Base-by-base conservation (phyloP, 768 basidiomycete genomes). In the Nidula microcarpa region DNA sequence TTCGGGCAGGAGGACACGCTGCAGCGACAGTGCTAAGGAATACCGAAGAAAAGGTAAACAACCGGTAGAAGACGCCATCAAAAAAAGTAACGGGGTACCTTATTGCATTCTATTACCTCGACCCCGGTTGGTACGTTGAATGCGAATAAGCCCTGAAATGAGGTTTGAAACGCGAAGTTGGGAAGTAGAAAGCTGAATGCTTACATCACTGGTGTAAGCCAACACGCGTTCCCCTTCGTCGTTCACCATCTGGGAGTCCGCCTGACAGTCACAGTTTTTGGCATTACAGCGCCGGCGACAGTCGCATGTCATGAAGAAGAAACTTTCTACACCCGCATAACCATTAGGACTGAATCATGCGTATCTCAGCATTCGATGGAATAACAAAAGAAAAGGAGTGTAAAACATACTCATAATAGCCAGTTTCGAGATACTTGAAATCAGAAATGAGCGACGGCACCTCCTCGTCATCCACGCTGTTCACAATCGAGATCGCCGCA, bases 41-140 rank as follows among this genome's bases (percentile, higher is more conserved):
- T 79, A 81, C 57, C 46, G 9, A 33, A 23, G 6, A 10, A 35
- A 41, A 11, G 33, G 32, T 47, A 11, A 47, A 18, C 4, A 11
- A 30, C 13, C 47, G 33, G 17, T 5, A 18, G 11, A 30, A 30
- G n/a, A 32, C 34, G 34, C 33, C 8, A 30, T 30, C n/a, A n/a
- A 8, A 11, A 11, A 49, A 33, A 23, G 23, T 5, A 13, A 34
- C 33, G 6, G 43, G 72, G 47, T 59, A 83, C 86, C 62, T 75
- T 68, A 56, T 87, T 89, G 55, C 87, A 89, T 62, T 89, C 87
- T 5, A 87, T 73, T 9, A 85, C 80, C 46, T 84, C 80, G 0
- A 67, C 59, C 0, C 80, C 80, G 11, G 62, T 68, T 8, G 69
- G 64, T 10, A 67, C 57, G 36, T 69, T 65, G 58, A 83, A 80